Percentiles rank a stretch among this genome's conserved stretches.
These are phyloP conservation scores for Pseudocercospora crystallina DNA, from an alignment of 2,329 filamentous ascomycete genomes.

Conservation along the genomic window DNA sequence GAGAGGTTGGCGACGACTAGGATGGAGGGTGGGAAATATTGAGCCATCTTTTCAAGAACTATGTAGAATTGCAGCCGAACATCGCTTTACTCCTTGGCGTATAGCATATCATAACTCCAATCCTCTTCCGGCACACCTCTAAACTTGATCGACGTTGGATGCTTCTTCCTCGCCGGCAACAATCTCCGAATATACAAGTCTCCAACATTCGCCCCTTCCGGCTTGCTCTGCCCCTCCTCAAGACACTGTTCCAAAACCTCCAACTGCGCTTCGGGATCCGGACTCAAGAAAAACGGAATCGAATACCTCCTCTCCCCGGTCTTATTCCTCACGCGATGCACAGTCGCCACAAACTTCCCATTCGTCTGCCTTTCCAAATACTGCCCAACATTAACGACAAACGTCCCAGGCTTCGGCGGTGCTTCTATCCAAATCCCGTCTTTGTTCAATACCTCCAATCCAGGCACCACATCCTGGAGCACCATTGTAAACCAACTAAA, in stretches of 20 bases:
- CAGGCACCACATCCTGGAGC: constrained; percentile 31
- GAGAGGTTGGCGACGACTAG: constrained; percentile 31
- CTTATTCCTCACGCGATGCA: constrained; percentile 43
- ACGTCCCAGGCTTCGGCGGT: constrained; percentile 35
- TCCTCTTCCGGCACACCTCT: constrained; percentile 36
- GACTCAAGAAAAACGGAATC: constrained; percentile 43
- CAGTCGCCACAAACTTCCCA: constrained; percentile 41
- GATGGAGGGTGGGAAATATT: constrained; percentile 3
- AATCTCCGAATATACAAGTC: constrained; percentile 38
- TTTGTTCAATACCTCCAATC: constrained; percentile 44
- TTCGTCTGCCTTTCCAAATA: constrained; percentile 45
- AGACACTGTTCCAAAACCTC: constrained; percentile 34
- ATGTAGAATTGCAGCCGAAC: no score
- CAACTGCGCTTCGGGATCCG: constrained; percentile 37
- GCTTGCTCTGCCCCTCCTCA: constrained; percentile 21
- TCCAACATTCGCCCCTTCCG: constrained; percentile 6
- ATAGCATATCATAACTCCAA: constrained; percentile 29
- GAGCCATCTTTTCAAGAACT: no score
- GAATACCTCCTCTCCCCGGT: constrained; percentile 42
- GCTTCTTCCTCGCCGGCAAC: constrained; percentile 38
- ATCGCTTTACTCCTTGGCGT: constrained; percentile 7
- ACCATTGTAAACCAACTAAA: constrained; percentile 47
- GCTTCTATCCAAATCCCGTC: constrained; percentile 44
- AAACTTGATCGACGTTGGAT: constrained; percentile 41
- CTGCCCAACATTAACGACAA: constrained; percentile 45